phyloP scores from a whole-genome alignment of 306 rosid genomes.

The peach (Prunus persica) region Prunus_persica_NCBIv2 NC_034015.1:11502501-11503000 shows the following conservation, averaged over 20 bases:
- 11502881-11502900: slow-evolving; percentile 13
- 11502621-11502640: slow-evolving; percentile 37
- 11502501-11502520: slow-evolving; percentile 27
- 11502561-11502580: slow-evolving; percentile 22
- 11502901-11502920: not conserved
- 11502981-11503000: not conserved
- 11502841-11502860: not conserved
- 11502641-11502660: slow-evolving; percentile 18
- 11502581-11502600: slow-evolving; percentile 30
- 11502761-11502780: not conserved
- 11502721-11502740: not conserved
- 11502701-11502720: not conserved
- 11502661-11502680: slow-evolving; percentile 31
- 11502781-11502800: not conserved
- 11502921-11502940: not conserved
- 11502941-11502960: not conserved
- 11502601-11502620: slow-evolving; percentile 33
- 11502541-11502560: slow-evolving; percentile 23
- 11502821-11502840: not conserved
- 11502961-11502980: not conserved
- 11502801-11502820: not conserved
- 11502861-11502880: slow-evolving; percentile 30
- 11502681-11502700: slow-evolving; percentile 8
- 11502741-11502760: not conserved
- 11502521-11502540: slow-evolving; percentile 35